These are phyloP conservation scores for Starmerella potacharoeniae DNA, from an alignment of 805 yeast species.

Conservation along the genomic window DNA sequence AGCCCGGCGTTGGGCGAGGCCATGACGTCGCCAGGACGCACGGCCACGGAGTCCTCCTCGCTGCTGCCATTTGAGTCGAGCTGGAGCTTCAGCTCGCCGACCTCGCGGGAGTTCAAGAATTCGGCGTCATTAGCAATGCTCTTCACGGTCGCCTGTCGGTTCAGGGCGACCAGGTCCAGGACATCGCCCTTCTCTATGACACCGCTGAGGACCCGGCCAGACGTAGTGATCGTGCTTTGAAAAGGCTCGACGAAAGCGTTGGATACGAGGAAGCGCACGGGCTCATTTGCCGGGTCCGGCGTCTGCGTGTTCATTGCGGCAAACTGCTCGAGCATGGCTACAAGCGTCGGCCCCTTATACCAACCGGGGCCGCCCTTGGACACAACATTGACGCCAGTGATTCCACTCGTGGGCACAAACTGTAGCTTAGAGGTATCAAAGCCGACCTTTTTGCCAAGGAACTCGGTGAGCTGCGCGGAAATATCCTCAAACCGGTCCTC, in stretches of 20 bases:
- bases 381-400: constrained; percentile 54
- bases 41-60: constrained; percentile 29
- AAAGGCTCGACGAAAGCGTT: constrained; percentile 47
- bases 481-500: constrained; percentile 44
- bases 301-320: constrained; percentile 18
- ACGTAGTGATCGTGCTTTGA: constrained; percentile 40
- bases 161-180: constrained; percentile 30
- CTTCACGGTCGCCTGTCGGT: constrained; percentile 17
- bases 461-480: constrained; percentile 37
- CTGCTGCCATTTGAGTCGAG: constrained; percentile 18
- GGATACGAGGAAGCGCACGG: constrained; percentile 47
- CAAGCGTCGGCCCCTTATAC: constrained; percentile 39
- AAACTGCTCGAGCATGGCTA: constrained; percentile 27
- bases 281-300: constrained; percentile 10
- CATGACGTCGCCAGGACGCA: constrained; percentile 58
- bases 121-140: constrained; percentile 21
- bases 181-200: constrained; percentile 60
- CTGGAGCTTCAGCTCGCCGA: constrained; percentile 37
- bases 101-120: constrained; percentile 45
- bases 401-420: constrained; percentile 61
- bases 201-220: constrained; percentile 63
- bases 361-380: constrained; percentile 32
- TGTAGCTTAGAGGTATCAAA: constrained; percentile 33
- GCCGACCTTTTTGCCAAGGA: constrained; percentile 43
- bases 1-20: constrained; percentile 39